Base-by-base conservation (phyloP, 1,284 basidiomycete species). In the Puccinia horiana region DNA sequence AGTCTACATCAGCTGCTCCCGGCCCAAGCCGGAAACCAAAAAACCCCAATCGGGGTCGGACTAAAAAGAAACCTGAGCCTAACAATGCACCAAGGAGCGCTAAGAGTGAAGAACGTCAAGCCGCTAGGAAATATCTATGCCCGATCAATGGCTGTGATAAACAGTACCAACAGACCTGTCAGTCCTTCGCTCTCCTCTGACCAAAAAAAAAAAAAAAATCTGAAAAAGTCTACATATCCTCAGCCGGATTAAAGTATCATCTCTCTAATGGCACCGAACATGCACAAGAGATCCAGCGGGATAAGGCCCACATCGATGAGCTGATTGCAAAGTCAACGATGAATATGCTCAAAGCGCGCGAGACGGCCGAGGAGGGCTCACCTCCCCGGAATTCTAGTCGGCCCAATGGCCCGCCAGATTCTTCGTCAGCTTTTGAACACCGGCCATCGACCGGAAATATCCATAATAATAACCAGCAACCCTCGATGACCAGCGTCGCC, bases 171-270 rank as follows among this genome's bases (percentile, higher is more conserved):
- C 77, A 79, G 54, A 79, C 77, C 44, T 69, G 77, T 79, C 3
- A 69, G 77, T 56, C 3, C 5, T 3, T 20, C 29, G 8, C 32
- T 76, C 42, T 76, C n/a, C 5, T 26, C 20, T 65, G n/a, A 3
- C 23, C 11, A n/a, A 23, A 20, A 58, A 20, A 9, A 8, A n/a
- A n/a, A 42, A 47, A 32, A 23, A 49, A 77, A 47, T 14, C 1
- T 32, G 32, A 23, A 12, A 23, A 16, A n/a, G 18, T 20, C 6
- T 40, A 23, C 12, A 26, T 44, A n/a, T 32, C 3, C 8, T 44
- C 35, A 79, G 77, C 77, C 35, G 77, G 77, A 26, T 42, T 79
- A n/a, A 79, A 79, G 49, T 79, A 79, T 72, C 77, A 79, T 70
- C 67, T 79, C 4, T 70, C 77, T 12, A 69, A 79, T 26, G 77